Evolutionary conservation across 1,284 basidiomycete genomes (phyloP).

Genomic region (Thecaphora frezii): DNA sequence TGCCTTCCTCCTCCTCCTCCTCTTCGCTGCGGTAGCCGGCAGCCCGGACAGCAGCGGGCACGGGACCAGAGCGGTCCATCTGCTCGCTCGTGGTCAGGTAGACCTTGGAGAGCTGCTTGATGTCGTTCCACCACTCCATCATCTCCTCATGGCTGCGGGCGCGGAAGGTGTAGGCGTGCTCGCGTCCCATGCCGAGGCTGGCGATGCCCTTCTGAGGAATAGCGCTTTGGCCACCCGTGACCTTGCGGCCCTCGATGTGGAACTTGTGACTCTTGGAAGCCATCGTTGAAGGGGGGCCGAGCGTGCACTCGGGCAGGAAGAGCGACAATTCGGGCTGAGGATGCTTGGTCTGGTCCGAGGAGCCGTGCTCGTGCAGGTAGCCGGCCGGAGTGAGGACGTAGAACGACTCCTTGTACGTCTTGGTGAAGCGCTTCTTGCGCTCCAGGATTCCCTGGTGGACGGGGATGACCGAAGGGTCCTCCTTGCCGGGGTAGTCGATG

Average conservation of each 20-base stretch:
- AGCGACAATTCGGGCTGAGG: conserved; percentile 75
- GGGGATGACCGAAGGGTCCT: conserved; percentile 83
- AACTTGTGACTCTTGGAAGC: conserved; percentile 85
- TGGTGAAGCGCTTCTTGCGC: conserved; percentile 95
- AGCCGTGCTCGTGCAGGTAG: conserved; percentile 87
- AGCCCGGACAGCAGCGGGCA: conserved; percentile 85
- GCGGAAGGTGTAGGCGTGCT: conserved; percentile 84
- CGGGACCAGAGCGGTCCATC: conserved; percentile 88
- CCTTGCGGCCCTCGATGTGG: conserved; percentile 90
- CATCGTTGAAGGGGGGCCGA: conserved; percentile 82
- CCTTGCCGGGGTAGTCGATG: conserved; percentile 88
- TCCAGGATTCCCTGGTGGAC: conserved; percentile 90
- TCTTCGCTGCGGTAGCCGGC: conserved; percentile 72
- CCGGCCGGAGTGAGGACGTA: conserved; percentile 93
- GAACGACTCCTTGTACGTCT: conserved; percentile 74
- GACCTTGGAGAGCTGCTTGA: conserved; percentile 91
- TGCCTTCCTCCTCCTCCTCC: conserved; percentile 70
- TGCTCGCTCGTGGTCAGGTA: conserved; percentile 93
- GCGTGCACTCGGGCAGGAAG: conserved; percentile 92
- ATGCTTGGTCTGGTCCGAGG: conserved; percentile 74
- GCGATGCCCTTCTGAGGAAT: conserved; percentile 65
- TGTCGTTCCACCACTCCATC: conserved; percentile 99
- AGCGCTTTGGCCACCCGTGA: conserved; percentile 69
- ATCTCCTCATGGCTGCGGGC: conserved; percentile 89
- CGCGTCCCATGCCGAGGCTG: conserved; percentile 64